phyloP scores from a whole-genome alignment of 2,329 filamentous ascomycete species.

The Chalaropsis ovoidea region DNA sequence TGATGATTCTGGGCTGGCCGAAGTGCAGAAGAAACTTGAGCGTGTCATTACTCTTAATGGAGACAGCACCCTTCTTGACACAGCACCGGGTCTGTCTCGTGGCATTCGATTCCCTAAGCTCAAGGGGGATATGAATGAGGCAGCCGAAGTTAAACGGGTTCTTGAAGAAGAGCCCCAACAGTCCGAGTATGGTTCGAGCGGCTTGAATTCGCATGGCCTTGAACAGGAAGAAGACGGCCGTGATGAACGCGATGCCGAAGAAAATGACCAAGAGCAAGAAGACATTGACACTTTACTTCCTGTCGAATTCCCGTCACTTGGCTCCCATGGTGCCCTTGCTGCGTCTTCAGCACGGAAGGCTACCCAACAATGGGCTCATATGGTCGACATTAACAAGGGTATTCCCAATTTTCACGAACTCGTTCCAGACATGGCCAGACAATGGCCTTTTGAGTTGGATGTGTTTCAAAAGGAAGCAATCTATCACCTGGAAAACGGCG shows the following conservation, averaged over 20 bases:
- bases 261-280: constrained; percentile 31
- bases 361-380: constrained; percentile 90
- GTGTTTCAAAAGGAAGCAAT: constrained; percentile 98
- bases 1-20: constrained; percentile 33
- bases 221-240: neutral
- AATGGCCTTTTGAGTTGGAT: constrained; percentile 95
- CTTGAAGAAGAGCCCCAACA: constrained; percentile 41
- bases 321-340: constrained; percentile 68
- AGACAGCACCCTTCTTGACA: constrained; percentile 67
- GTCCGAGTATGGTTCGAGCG: constrained; percentile 26
- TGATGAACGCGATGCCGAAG: neutral
- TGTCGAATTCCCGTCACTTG: constrained; percentile 83
- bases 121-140: constrained; percentile 53
- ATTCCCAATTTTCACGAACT: constrained; percentile 91
- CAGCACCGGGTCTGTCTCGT: constrained; percentile 70
- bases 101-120: constrained; percentile 62
- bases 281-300: constrained; percentile 81
- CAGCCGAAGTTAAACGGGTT: constrained; percentile 42
- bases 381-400: constrained; percentile 89
- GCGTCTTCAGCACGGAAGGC: constrained; percentile 61
- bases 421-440: constrained; percentile 88
- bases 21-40: constrained; percentile 51
- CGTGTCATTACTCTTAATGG: constrained; percentile 72
- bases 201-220: neutral
- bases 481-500: constrained; percentile 90